Evolutionary conservation across 2,329 filamentous ascomycete genomes (phyloP), one percentile per base, ranked within the genome.

Genomic region (Xylaria sp.): DNA sequence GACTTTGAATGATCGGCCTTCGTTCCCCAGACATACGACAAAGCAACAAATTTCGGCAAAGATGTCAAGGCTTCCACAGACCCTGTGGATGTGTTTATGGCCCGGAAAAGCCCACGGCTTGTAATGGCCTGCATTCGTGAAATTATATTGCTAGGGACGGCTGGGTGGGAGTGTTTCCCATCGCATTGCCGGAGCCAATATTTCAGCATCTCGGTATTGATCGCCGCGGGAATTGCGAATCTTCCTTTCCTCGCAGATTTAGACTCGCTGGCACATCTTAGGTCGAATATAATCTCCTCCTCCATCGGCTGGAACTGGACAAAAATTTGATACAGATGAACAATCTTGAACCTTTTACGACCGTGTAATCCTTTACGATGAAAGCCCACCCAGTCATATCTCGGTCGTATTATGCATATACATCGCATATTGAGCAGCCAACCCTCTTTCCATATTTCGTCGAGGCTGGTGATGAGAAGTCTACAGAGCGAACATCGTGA

Each of bases 11-110:
- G 43, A 10, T 18, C n/a, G 4, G 45, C 2, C 5, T 8, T 12
- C 13, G 15, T 3, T 0, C 66, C 66, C 66, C 66, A 68, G 3
- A 68, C 66, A 18, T 68, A 68, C 9, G 66, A 68, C 12, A 68
- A 18, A 23, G 66, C 66, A 7, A 48, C 57, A 20, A 59, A 68
- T 18, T 32, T 55, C 4, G 66, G 52, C 28, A 65, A 25, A 41
- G 43, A 61, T 18, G 45, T 34, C 36, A n/a, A 12, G 48, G 13
- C 12, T 18, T 65, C 66, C 13, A 68, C 57, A 32, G n/a, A 28
- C 7, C 66, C 62, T 0, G 66, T 68, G 30, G 52, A 55, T n/a
- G 66, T 68, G 39, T 65, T 65, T n/a, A 68, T 62, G 8, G 34
- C 28, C 8, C 66, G 61, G 32, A 68, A 68, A 15, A 68, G 10